A percentile compares a stretch with the other conserved stretches of the same genome.
Evolutionary conservation across 257 asterid genomes (phyloP).

Genomic region (Scutellaria barbata): DNA sequence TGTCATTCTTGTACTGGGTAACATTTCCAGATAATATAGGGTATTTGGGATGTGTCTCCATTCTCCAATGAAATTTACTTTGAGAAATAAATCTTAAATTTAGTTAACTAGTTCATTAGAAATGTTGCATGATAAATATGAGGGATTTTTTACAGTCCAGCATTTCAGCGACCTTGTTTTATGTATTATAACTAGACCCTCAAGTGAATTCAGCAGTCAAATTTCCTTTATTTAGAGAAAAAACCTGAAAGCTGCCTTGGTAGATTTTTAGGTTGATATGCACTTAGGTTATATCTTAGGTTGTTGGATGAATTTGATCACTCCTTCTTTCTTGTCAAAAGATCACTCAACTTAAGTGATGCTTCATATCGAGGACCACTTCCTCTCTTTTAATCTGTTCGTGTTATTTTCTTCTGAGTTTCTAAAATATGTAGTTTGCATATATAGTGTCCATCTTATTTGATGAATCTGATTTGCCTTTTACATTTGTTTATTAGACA

Average conservation of each 20-base stretch:
- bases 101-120: too few species aligned
- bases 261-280: neutral
- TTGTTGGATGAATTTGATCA: neutral
- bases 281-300: neutral
- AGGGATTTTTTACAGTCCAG: too few species aligned
- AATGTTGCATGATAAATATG: too few species aligned
- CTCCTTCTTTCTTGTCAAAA: neutral
- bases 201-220: slow-evolving; percentile 3
- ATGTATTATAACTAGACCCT: neutral
- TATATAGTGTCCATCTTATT: neutral
- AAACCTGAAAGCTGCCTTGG: neutral
- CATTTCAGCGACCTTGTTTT: neutral
- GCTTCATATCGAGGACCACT: neutral
- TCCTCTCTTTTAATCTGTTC: neutral
- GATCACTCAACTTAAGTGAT: neutral
- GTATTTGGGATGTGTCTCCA: neutral
- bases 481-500: neutral
- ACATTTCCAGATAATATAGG: neutral
- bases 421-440: neutral
- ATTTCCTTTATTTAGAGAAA: neutral
- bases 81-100: neutral
- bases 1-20: neutral
- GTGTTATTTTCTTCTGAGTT: neutral
- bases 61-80: neutral
- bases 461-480: too few species aligned